Base-by-base conservation (phyloP, 768 basidiomycete species). In the Antrodiella citrinella region DNA sequence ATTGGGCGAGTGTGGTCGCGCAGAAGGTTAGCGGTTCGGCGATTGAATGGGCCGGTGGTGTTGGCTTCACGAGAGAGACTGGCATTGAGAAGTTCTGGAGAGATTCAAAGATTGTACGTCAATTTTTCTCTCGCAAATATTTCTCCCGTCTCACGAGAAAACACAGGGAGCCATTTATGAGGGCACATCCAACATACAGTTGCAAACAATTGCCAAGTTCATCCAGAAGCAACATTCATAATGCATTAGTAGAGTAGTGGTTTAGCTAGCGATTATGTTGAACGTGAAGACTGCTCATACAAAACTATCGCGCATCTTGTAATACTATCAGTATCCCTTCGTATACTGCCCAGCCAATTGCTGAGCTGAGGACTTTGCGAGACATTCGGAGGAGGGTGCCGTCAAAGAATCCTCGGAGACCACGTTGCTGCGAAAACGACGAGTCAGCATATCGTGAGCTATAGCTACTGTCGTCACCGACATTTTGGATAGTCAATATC, bases 11-110 rank as follows among this genome's bases (percentile, higher is more conserved):
- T 52, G 77, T 86, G 19, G 81, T 99, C 4, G 96, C 96, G 12
- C 89, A 95, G 68, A 74, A 76, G 40, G 93, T 96, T 2, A 77
- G 85, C 9, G 92, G 95, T 4, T 69, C 75, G 40, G 95, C 95
- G 15, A 97, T 98, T 55, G 95, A 98, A 66, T 97, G 94, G 95
- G 82, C 85, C 1, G 96, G 93, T 39, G 94, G 93, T 1, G 76
- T 91, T 45, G 95, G 92, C 0, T 94, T 89, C 68, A 95, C 92
- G 48, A 70, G 92, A 47, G 93, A 97, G 70, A 89, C 90, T 0
- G 93, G 92, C 3, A 86, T 97, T 55, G 96, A 97, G 72, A 97
- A 98, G 72, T 95, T 72, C 63, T 95, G 91, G 91, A 71, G 95
- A 52, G 95, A 97, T 67, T 93, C 91, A 4, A 97, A 96, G 77